A percentile compares a stretch with the other conserved stretches of the same genome.
Conservation (phyloP, 306 rosid genomes). For the Biancaea sappan region DNA sequence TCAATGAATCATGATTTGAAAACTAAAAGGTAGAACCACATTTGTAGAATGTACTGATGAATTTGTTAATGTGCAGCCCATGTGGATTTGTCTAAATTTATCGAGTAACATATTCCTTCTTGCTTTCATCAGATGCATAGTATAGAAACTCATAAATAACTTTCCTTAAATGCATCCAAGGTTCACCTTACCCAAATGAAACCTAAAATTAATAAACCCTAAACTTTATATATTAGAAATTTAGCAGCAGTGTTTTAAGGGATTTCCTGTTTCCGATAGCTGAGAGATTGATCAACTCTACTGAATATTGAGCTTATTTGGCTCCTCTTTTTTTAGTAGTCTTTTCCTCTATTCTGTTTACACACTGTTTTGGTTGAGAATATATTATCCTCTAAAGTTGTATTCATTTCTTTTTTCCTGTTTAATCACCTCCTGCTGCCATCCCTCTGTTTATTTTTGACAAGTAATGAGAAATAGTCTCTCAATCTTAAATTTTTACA, state of each 20-base stretch:
- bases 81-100: background rate
- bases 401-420: background rate
- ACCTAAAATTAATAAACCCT: background rate
- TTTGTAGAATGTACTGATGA: background rate
- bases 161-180: background rate
- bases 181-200: background rate
- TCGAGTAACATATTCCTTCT: background rate
- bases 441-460: background rate
- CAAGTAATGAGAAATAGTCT: background rate
- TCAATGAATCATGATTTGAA: conserved; percentile 1
- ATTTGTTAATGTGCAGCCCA: background rate
- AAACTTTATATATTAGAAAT: background rate
- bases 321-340: background rate
- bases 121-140: background rate
- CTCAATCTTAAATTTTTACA: background rate
- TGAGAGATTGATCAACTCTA: background rate
- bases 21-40: background rate
- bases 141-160: background rate
- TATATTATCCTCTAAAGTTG: background rate
- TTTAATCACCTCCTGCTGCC: background rate
- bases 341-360: background rate
- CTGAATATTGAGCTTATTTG: background rate
- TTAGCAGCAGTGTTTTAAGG: background rate
- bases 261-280: background rate
- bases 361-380: background rate